Percentiles rank a stretch among this genome's conserved stretches.
These are phyloP conservation scores for Thraustotheca clavata DNA, from an alignment of 352 stramenopile genomes.

Conservation along the genomic window DNA sequence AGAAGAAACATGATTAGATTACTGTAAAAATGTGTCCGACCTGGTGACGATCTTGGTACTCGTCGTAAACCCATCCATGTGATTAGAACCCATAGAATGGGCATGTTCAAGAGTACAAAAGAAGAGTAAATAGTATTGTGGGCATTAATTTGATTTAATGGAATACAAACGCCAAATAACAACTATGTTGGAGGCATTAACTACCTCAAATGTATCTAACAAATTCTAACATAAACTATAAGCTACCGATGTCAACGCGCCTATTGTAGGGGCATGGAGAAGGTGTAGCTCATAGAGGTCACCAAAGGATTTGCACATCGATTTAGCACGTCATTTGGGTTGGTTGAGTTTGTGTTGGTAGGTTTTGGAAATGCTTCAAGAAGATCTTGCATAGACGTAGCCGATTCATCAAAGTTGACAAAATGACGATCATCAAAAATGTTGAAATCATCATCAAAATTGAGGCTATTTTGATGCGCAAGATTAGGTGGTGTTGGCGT, in stretches of 20 bases:
- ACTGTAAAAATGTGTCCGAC: too few species aligned
- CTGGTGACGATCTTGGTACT: too few species aligned
- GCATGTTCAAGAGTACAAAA: too few species aligned
- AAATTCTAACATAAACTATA: constrained; percentile 1
- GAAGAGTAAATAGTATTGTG: too few species aligned
- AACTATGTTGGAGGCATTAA: not conserved
- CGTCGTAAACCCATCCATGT: too few species aligned
- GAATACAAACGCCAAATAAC: not conserved
- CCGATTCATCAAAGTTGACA: not conserved
- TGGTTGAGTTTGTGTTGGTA: not conserved
- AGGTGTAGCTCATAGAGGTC: not conserved
- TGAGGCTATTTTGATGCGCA: constrained; percentile 7
- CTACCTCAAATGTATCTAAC: constrained; percentile 4
- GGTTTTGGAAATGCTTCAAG: constrained; percentile 1
- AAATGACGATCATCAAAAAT: constrained; percentile 8
- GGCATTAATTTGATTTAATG: not conserved
- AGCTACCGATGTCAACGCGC: not conserved
- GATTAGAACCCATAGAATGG: too few species aligned
- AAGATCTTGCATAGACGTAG: not conserved
- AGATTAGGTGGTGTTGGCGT: not conserved
- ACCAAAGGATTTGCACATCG: not conserved
- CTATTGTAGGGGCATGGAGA: constrained; percentile 6
- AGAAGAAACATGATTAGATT: too few species aligned
- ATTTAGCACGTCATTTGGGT: not conserved
- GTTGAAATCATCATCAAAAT: constrained; percentile 2